Evolutionary conservation across 768 basidiomycete genomes (phyloP), one percentile per base, ranked within the genome.

Genomic region (Russula virescens): DNA sequence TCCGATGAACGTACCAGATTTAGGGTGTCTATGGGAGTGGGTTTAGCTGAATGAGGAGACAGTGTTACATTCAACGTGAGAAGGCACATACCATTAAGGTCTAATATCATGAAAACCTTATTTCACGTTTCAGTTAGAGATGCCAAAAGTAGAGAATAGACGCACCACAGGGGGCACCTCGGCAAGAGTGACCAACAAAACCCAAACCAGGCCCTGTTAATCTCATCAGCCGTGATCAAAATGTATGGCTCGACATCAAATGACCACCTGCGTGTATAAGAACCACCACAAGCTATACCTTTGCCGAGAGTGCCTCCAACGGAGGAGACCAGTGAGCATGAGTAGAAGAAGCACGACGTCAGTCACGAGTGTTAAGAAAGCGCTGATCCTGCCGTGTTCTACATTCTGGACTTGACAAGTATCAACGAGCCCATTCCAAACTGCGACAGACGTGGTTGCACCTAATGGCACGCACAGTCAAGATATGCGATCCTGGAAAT

Each of bases 41-140:
- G 40, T 10, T 9, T 48, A 47, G 40, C 38, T n/a, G 53, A 23
- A 43, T 43, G 38, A 10, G 10, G n/a, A n/a, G 31, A 18, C n/a
- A 26, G 2, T 21, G n/a, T 10, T 21, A n/a, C 25, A 3, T 21
- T 10, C 4, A 53, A 28, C 38, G 13, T 5, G 34, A 21, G 28
- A 40, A 26, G 21, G 1, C 26, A 43, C 64, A 7, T 23, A 65
- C 64, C 64, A 21, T 65, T 65, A 23, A 65, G 42, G n/a, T 65
- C 53, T 34, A 65, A 42, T 8, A 63, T 5, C 21, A 63, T 48
- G 26, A 65, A 63, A 14, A 65, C 51, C 61, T 65, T 19, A 21
- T 21, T 26, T 7, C 3, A 9, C 18, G 42, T 26, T 54, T 54
- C 28, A 42, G 26, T 49, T 3, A 53, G 25, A 14, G 10, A 26